These are phyloP conservation scores for Colletotrichum sp. DNA, from an alignment of 2,329 filamentous ascomycete genomes.

Conservation along the genomic window DNA sequence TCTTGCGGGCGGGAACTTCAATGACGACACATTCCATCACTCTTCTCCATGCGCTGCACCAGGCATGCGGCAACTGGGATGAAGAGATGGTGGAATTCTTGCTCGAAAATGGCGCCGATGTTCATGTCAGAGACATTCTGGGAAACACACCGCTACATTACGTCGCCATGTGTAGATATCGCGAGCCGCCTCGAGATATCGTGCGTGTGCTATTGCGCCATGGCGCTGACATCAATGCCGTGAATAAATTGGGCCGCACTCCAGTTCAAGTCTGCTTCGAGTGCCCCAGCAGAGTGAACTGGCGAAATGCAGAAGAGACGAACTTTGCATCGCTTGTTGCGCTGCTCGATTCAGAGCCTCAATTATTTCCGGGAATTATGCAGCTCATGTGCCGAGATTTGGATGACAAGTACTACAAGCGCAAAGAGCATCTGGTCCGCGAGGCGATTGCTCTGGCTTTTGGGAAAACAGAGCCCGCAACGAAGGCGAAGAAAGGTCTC, in stretches of 20 bases:
- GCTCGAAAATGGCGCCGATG: accelerated
- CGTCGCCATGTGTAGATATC: background rate
- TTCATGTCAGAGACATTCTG: accelerated
- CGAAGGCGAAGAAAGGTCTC: accelerated
- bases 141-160: background rate
- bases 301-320: no score
- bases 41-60: background rate
- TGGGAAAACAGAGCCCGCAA: no score
- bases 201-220: background rate
- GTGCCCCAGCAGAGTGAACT: no score
- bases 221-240: background rate
- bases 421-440: no score
- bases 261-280: background rate
- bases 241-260: background rate
- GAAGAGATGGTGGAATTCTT: background rate
- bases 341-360: no score
- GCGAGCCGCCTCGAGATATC: background rate
- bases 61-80: background rate
- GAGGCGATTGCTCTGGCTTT: no score
- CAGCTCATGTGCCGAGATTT: no score
- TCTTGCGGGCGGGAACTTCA: background rate
- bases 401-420: no score
- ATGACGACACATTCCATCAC: background rate
- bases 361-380: no score
- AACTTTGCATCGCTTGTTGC: no score